Base-by-base conservation (phyloP, 208 protist species). In the Crithidia acanthocephali region DNA sequence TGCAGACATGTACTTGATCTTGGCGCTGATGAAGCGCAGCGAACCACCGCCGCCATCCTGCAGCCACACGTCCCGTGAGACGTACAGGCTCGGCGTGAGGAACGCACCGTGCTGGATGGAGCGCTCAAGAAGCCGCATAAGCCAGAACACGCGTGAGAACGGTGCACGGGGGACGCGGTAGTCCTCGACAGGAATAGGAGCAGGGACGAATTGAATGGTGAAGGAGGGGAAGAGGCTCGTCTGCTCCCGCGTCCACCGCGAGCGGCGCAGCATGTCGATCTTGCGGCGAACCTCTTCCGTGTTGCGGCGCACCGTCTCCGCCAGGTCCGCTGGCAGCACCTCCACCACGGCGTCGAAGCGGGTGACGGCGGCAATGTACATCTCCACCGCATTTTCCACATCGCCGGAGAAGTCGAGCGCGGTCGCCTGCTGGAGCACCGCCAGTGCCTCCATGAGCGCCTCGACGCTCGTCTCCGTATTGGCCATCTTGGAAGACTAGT, bases 61-160 rank as follows among this genome's bases (percentile, higher is more conserved):
- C 37, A 83, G 76, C 87, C 90, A 95, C 53, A 95, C 87, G 16
- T 91, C 85, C 30, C 79, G 74, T 20, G 74, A 78, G 6, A 95
- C 87, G 75, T 91, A 95, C 60, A 95, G 79, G 52, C 85, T 76
- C 13, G 90, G 90, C 0, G 90, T 90, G 30, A 95, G 60, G 66
- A 88, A 95, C 20, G 87, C 87, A 28, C 90, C 90, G 47, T 85
- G 73, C 28, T 86, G 85, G 42, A 95, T 95, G 10, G 90, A 95
- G 15, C 75, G 74, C 64, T 84, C 58, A 22, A 95, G 74, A 37
- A 83, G 51, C 1, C 84, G 85, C 90, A 95, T 93, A 10, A 95
- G 74, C 87, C 90, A 95, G 44, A 84, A 90, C 32, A 93, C 87
- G 22, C 90, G 83, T 37, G 83, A 75, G 42, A 86, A 60, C 28